phyloP scores from a whole-genome alignment of 83 land plant genomes.

The Picea abies region DNA sequence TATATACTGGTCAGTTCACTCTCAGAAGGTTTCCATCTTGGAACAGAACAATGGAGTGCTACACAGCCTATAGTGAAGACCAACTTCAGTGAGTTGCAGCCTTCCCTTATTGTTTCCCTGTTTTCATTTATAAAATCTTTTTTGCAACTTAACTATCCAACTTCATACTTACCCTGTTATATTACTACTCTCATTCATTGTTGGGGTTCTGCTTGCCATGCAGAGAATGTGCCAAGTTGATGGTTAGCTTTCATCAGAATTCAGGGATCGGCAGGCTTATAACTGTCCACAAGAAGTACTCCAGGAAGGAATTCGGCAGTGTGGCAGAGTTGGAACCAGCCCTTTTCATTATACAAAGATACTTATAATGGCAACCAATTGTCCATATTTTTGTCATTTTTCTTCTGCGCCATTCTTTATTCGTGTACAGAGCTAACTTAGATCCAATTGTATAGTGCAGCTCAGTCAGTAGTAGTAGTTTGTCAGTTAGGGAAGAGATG shows the following conservation, averaged over 20 bases:
- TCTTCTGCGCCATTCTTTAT: too few relatives aligned
- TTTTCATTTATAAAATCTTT: background rate
- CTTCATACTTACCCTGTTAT: background rate
- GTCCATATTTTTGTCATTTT: too few relatives aligned
- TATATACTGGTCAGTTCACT: constrained; percentile 37
- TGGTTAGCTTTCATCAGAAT: constrained; percentile 66
- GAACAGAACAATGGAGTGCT: constrained; percentile 35
- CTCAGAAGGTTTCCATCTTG: constrained; percentile 25
- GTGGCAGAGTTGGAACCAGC: constrained; percentile 57
- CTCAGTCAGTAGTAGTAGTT: too few relatives aligned
- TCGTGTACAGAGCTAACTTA: too few relatives aligned
- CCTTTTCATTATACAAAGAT: too few relatives aligned
- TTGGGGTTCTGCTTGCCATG: background rate
- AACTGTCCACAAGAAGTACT: constrained; percentile 71
- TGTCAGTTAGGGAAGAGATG: too few relatives aligned
- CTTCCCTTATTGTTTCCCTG: too few relatives aligned
- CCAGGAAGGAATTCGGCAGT: constrained; percentile 37
- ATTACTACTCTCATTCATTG: background rate
- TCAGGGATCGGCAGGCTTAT: constrained; percentile 58
- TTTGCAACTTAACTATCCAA: background rate
- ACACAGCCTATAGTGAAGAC: constrained; percentile 38
- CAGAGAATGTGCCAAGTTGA: constrained; percentile 62
- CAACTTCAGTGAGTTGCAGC: constrained; percentile 28
- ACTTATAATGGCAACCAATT: too few relatives aligned
- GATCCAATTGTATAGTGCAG: too few relatives aligned